Evolutionary conservation across 169 alveolate genomes (phyloP).

Genomic region (Neospora caninum): DNA sequence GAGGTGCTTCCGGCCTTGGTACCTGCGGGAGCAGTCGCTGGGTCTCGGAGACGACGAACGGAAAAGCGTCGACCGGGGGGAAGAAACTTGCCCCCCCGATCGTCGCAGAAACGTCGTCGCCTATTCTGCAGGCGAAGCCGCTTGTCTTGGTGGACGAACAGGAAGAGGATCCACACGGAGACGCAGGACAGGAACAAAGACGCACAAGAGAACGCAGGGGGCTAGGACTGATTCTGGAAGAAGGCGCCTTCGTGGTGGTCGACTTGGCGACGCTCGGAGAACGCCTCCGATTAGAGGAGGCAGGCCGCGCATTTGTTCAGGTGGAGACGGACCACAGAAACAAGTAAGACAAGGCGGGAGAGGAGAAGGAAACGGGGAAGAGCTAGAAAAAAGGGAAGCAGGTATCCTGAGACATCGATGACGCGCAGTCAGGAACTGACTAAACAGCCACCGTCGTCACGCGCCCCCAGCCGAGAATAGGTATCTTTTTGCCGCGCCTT

Average conservation of each 20-base stretch:
- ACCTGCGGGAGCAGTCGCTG: not conserved
- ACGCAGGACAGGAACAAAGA: not conserved
- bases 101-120: conserved; percentile 32
- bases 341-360: conserved; percentile 5
- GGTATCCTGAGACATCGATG: too few relatives aligned
- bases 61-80: not conserved
- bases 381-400: too few relatives aligned
- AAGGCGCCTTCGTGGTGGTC: conserved; percentile 12
- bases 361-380: too few relatives aligned
- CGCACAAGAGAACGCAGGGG: not conserved
- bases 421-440: too few relatives aligned
- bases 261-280: not conserved
- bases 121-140: conserved; percentile 6
- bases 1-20: not conserved
- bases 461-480: too few relatives aligned
- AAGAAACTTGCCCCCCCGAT: not conserved
- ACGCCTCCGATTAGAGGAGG: not conserved
- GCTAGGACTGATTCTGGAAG: conserved; percentile 23
- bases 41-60: not conserved
- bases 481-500: too few relatives aligned
- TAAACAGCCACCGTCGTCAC: too few relatives aligned
- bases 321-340: not conserved
- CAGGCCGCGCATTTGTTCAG: not conserved
- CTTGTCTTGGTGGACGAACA: not conserved
- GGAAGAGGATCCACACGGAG: not conserved